These are phyloP conservation scores for Crithidia acanthocephali DNA, from an alignment of 208 protist genomes.

Conservation along the genomic window DNA sequence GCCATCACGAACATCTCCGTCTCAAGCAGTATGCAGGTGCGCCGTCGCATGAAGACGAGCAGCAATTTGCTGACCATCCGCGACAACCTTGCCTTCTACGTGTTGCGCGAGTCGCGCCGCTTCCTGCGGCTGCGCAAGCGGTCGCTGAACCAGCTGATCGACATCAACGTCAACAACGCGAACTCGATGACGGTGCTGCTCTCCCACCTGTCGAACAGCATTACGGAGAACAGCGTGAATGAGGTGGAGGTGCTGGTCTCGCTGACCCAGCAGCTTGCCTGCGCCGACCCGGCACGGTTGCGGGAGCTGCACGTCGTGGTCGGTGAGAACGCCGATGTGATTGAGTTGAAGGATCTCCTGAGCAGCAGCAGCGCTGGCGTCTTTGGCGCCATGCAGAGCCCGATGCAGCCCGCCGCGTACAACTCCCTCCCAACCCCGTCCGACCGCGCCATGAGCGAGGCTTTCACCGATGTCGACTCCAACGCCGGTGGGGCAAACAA, in stretches of 20 bases:
- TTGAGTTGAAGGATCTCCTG: slow-evolving; percentile 53
- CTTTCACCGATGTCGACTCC: slow-evolving; percentile 17
- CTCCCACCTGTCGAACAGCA: slow-evolving; percentile 42
- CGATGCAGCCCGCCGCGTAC: neutral
- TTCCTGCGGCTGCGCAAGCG: slow-evolving; percentile 47
- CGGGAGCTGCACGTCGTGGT: slow-evolving; percentile 51
- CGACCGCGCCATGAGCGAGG: slow-evolving; percentile 29
- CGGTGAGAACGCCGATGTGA: slow-evolving; percentile 31
- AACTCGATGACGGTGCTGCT: slow-evolving; percentile 69
- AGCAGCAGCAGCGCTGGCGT: slow-evolving; percentile 24
- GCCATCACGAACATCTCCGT: slow-evolving; percentile 87
- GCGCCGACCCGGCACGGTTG: slow-evolving; percentile 45
- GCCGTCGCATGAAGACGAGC: slow-evolving; percentile 85
- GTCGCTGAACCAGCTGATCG: slow-evolving; percentile 70
- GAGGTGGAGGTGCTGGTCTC: slow-evolving; percentile 70
- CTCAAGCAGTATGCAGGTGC: slow-evolving; percentile 86
- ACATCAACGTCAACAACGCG: slow-evolving; percentile 65
- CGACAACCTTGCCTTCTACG: slow-evolving; percentile 67
- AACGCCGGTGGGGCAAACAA: neutral
- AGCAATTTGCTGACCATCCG: slow-evolving; percentile 81
- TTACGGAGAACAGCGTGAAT: slow-evolving; percentile 65
- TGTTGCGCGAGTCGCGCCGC: slow-evolving; percentile 51
- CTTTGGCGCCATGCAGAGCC: neutral
- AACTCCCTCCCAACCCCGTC: slow-evolving; percentile 11
- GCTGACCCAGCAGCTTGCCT: slow-evolving; percentile 56